These are phyloP conservation scores for Quambalaria eucalypti DNA, from an alignment of 1,284 basidiomycete species.

Conservation along the genomic window DNA sequence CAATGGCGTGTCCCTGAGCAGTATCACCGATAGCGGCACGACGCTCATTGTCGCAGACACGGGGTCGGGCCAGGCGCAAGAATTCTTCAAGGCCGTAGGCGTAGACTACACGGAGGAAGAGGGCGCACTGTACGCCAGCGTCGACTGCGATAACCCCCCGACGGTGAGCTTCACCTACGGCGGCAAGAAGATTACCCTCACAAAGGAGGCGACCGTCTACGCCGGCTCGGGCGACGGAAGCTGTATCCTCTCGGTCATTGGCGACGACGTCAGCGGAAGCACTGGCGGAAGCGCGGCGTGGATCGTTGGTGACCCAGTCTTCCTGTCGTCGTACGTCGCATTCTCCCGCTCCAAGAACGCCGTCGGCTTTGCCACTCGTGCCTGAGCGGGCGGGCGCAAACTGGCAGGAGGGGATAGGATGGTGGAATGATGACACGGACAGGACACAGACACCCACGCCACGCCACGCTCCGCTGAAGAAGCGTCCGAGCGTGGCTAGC, in stretches of 20 bases:
- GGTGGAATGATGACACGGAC: no score
- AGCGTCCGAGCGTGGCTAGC: no score
- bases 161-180: slow-evolving; percentile 46
- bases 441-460: no score
- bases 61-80: neutral
- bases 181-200: slow-evolving; percentile 24
- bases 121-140: slow-evolving; percentile 48
- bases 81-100: no score
- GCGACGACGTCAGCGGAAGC: slow-evolving; percentile 32
- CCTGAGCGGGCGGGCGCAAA: no score
- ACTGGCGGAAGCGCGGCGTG: slow-evolving; percentile 29
- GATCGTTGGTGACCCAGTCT: slow-evolving; percentile 48
- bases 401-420: no score
- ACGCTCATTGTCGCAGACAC: slow-evolving; percentile 48
- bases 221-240: slow-evolving; percentile 28
- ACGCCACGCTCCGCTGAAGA: no score
- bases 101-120: no score
- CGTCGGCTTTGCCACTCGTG: slow-evolving; percentile 46
- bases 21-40: slow-evolving; percentile 56
- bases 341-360: slow-evolving; percentile 48
- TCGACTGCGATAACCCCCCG: slow-evolving; percentile 40
- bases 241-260: slow-evolving; percentile 41
- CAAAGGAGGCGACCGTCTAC: slow-evolving; percentile 17
- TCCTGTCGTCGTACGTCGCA: slow-evolving; percentile 40
- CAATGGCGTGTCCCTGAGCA: slow-evolving; percentile 42